These are phyloP conservation scores for Pythium catenulatum DNA, from an alignment of 352 stramenopile genomes.

Conservation along the genomic window DNA sequence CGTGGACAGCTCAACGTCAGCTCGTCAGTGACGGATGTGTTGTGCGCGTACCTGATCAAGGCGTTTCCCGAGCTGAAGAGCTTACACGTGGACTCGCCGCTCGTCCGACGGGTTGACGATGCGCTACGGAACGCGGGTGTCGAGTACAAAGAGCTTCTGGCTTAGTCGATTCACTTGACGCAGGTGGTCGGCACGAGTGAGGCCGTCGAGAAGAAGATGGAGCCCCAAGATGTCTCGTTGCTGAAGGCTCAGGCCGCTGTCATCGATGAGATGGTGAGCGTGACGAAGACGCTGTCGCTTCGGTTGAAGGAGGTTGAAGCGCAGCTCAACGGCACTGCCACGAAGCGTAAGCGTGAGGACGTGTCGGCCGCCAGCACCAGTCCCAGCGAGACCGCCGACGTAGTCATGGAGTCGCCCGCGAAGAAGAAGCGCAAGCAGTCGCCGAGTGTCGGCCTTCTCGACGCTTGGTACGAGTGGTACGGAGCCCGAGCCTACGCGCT, in stretches of 20 bases:
- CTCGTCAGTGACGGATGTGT: not conserved
- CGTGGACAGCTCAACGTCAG: not conserved
- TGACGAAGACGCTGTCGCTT: not conserved
- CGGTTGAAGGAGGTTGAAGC: constrained; percentile 17
- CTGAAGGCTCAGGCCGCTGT: not conserved
- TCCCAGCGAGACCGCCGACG: too few relatives aligned
- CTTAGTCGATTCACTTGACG: not conserved
- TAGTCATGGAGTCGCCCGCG: not conserved
- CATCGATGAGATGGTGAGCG: not conserved
- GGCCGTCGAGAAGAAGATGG: not conserved
- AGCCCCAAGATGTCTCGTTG: not conserved
- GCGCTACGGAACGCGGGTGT: not conserved
- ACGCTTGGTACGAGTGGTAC: not conserved
- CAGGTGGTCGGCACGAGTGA: not conserved
- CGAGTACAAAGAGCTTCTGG: not conserved
- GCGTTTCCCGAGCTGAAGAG: not conserved
- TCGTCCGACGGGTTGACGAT: not conserved
- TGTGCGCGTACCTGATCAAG: not conserved
- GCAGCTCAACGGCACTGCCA: not conserved
- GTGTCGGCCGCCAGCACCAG: not conserved
- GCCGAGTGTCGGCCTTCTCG: not conserved
- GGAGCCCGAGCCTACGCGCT: not conserved
- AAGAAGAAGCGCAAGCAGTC: not conserved
- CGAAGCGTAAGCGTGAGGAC: not conserved
- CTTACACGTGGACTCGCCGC: not conserved